phyloP scores from a whole-genome alignment of 176 grass and related monocot species.

The Rhynchospora pubera region DNA sequence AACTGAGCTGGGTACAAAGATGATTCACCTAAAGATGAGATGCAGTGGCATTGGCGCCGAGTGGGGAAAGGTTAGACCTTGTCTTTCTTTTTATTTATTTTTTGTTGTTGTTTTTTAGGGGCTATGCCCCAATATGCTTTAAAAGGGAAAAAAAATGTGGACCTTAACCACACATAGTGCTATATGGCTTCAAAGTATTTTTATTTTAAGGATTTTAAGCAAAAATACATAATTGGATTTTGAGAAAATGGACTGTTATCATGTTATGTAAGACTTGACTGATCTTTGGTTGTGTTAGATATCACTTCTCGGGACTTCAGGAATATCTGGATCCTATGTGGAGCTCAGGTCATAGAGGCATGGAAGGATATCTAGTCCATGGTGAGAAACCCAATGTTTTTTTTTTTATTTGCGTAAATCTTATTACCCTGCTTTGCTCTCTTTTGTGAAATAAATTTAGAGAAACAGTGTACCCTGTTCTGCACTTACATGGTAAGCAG shows the following conservation, averaged over 20 bases:
- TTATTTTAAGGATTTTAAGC: neutral
- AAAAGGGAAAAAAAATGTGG: neutral
- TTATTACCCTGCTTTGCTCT: neutral
- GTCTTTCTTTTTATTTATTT: neutral
- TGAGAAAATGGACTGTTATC: neutral
- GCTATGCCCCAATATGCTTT: neutral
- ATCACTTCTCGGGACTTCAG: slow-evolving; percentile 80
- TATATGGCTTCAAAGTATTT: neutral
- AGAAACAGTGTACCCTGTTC: neutral
- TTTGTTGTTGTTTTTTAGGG: neutral
- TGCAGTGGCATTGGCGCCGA: slow-evolving; percentile 87
- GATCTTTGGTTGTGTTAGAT: slow-evolving; percentile 42
- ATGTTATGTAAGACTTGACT: neutral
- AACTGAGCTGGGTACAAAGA: slow-evolving; percentile 86
- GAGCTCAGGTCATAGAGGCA: slow-evolving; percentile 64
- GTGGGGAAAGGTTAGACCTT: slow-evolving; percentile 62
- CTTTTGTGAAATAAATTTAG: slow-evolving; percentile 20
- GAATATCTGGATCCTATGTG: slow-evolving; percentile 92
- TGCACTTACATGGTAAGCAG: neutral
- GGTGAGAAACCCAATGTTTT: neutral
- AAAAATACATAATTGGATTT: neutral
- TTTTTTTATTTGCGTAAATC: neutral
- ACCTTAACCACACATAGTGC: neutral
- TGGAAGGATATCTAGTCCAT: slow-evolving; percentile 14
- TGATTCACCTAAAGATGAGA: slow-evolving; percentile 99